phyloP scores from a whole-genome alignment of 164 flowering plant genomes.

The Litsea cubeba region DNA sequence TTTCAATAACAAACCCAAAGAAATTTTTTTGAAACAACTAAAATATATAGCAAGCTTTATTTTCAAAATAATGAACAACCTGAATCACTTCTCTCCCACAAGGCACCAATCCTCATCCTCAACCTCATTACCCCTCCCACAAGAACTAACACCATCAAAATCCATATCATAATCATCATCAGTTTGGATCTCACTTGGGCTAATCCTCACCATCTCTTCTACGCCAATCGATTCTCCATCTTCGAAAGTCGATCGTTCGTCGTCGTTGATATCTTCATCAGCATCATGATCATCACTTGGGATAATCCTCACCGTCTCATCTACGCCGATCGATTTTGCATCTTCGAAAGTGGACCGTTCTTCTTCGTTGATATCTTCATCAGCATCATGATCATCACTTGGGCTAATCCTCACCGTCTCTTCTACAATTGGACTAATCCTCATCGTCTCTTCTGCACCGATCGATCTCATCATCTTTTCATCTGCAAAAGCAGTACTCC shows the following conservation, averaged over 20 bases:
- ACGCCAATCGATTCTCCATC: background rate
- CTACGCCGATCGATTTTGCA: too few species aligned
- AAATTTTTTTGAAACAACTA: too few species aligned
- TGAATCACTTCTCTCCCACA: conserved; percentile 31
- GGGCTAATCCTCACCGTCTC: background rate
- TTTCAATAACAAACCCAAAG: too few species aligned
- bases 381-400: background rate
- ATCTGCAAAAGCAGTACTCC: background rate
- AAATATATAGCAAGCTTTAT: too few species aligned
- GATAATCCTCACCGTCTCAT: background rate
- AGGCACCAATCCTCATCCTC: conserved; percentile 64
- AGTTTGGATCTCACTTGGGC: background rate
- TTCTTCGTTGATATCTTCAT: background rate
- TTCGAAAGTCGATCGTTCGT: conserved; percentile 8
- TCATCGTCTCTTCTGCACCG: too few species aligned
- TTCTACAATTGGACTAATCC: too few species aligned
- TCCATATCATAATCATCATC: conserved; percentile 26
- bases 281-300: background rate
- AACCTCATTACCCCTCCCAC: conserved; percentile 27
- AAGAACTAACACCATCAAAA: conserved; percentile 27
- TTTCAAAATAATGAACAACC: background rate
- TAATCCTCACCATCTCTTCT: background rate
- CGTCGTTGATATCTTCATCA: too few species aligned
- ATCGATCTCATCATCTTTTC: too few species aligned
- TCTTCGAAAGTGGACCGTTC: background rate